Conservation (phyloP, 306 rosid genomes). For the Citrullus amarus region DNA sequence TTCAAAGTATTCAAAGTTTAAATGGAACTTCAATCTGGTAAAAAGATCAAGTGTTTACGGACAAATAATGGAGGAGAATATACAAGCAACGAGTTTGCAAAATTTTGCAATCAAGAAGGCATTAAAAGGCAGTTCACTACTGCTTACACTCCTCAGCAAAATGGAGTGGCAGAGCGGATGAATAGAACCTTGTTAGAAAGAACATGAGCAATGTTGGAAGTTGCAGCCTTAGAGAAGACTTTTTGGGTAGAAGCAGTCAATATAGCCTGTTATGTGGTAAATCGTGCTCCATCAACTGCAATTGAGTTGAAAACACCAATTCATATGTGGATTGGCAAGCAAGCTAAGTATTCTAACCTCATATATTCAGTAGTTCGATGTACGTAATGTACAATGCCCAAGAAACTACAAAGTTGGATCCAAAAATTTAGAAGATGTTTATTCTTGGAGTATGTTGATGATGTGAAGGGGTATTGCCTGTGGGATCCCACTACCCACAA, state of each 20-base stretch:
- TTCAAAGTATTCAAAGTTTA: not conserved
- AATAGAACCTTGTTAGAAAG: not conserved
- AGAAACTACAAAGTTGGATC: not conserved
- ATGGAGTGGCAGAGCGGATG: not conserved
- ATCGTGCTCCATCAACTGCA: not conserved
- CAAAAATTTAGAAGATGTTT: not conserved
- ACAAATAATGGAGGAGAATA: not conserved
- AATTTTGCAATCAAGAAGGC: not conserved
- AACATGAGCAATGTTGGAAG: not conserved
- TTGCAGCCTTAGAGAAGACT: not conserved
- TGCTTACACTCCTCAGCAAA: not conserved
- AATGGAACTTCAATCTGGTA: not conserved
- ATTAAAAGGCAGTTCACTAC: not conserved
- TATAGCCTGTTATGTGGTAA: not conserved
- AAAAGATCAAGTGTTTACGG: not conserved
- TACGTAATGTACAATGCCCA: not conserved
- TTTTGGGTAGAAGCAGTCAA: not conserved
- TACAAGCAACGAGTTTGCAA: not conserved
- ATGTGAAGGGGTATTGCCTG: too few relatives aligned
- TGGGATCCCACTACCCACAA: too few relatives aligned
- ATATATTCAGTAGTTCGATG: not conserved
- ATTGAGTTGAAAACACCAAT: slow-evolving; percentile 2
- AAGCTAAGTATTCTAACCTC: not conserved
- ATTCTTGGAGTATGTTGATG: too few relatives aligned
- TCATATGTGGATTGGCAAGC: not conserved